These are phyloP conservation scores for Pseudevernia furfuracea DNA, from an alignment of 495 filamentous ascomycete species.

Conservation along the genomic window DNA sequence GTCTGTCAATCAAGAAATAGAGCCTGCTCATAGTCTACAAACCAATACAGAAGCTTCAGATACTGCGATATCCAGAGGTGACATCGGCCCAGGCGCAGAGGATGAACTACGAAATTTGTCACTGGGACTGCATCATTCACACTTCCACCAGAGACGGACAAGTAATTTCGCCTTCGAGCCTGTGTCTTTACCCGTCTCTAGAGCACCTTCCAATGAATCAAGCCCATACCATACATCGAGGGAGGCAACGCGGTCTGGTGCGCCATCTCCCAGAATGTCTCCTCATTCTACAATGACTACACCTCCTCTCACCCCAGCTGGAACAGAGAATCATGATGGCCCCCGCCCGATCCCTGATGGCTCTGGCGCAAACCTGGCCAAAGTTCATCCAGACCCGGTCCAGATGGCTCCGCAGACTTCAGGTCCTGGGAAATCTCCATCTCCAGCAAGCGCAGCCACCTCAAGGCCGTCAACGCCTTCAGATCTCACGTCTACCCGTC, in stretches of 20 bases:
- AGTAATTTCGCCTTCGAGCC: slow-evolving; percentile 81
- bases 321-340: slow-evolving; percentile 50
- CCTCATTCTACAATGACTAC: slow-evolving; percentile 62
- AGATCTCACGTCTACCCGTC: slow-evolving; percentile 35
- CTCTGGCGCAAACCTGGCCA: slow-evolving; percentile 21
- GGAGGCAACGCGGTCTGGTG: slow-evolving; percentile 23
- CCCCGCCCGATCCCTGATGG: slow-evolving; percentile 10
- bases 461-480: slow-evolving; percentile 42
- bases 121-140: slow-evolving; percentile 60
- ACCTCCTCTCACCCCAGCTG: slow-evolving; percentile 82
- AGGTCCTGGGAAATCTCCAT: slow-evolving; percentile 35
- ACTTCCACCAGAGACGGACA: slow-evolving; percentile 73
- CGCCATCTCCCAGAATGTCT: slow-evolving; percentile 29
- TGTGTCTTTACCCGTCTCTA: slow-evolving; percentile 75
- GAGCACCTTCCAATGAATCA: slow-evolving; percentile 49
- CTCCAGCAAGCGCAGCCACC: slow-evolving; percentile 33
- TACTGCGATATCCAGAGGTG: slow-evolving; percentile 28
- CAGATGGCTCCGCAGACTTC: slow-evolving; percentile 61
- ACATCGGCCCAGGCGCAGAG: slow-evolving; percentile 44
- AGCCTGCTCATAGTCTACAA: slow-evolving; percentile 41
- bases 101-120: slow-evolving; percentile 66
- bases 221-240: slow-evolving; percentile 27
- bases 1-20: slow-evolving; percentile 70
- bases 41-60: slow-evolving; percentile 33
- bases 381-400: slow-evolving; percentile 37